Evolutionary conservation across 140 eudicot species (phyloP), one percentile per base, ranked within the genome.

Genomic region (Anethum foeniculum): DNA sequence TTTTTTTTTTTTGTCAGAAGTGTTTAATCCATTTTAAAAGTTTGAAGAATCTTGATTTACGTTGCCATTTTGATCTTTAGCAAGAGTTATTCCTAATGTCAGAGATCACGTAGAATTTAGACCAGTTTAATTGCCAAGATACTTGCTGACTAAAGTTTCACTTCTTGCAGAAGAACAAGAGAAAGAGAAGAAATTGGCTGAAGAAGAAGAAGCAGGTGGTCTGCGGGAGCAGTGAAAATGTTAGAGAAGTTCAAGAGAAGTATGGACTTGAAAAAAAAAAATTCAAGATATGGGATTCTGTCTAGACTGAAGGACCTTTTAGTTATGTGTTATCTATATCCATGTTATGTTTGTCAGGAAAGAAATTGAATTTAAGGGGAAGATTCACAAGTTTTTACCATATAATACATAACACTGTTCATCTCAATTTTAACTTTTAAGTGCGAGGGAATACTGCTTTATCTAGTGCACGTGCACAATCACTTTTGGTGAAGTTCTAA

Each of bases 131-230:
- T 62, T 11, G 71, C 71, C 12, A 62, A 38, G 47, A 71, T 41
- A 71, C 76, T 38, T 38, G n/a, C 76, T 7, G 7, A 73, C 54
- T 73, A 39, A 72, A n/a, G 25, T 21, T 12, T 23, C 11, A n/a
- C 21, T 4, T 48, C 71, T 82, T 77, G 83, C 90, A 88, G 92
- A 84, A 76, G 85, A 85, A 74, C 87, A 88, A 80, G 93, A 90
- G 83, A 86, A 86, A 72, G 87, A 81, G 75, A 86, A 88, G 82
- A 83, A 77, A 82, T 76, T 83, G 77, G 88, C 82, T 25, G 97
- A 90, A 80, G 88, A 79, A 51, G 78, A 67, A 21, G 32, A 9
- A 54, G 86, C 34, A 27, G 36, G 60, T 4, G 76, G 62, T 65
- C 9, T n/a, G 46, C 52, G 16, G 15, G 60, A 46, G 34, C 15